These are phyloP conservation scores for Penicillium sp. DNA, from an alignment of 2,329 filamentous ascomycete genomes.

Conservation along the genomic window DNA sequence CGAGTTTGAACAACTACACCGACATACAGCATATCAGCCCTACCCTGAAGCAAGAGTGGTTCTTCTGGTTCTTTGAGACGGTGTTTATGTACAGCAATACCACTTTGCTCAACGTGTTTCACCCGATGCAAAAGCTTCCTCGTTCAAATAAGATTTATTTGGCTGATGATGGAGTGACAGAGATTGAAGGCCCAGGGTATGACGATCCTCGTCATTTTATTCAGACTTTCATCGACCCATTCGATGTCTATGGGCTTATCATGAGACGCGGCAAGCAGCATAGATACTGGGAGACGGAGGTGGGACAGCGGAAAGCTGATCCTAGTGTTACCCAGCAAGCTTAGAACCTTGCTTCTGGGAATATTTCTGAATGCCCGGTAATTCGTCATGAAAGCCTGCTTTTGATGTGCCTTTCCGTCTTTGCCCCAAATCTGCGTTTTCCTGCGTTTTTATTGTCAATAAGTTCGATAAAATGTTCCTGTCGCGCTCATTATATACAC, in stretches of 20 bases:
- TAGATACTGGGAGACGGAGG: slow-evolving; percentile 40
- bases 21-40: slow-evolving; percentile 35
- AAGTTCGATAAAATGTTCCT: background rate
- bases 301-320: background rate
- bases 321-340: background rate
- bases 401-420: background rate
- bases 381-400: background rate
- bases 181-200: slow-evolving; percentile 52
- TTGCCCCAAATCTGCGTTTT: background rate
- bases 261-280: slow-evolving; percentile 36
- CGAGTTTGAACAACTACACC: slow-evolving; percentile 33
- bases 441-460: background rate
- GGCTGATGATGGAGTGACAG: slow-evolving; percentile 53
- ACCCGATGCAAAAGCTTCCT: slow-evolving; percentile 53
- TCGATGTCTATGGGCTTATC: slow-evolving; percentile 43
- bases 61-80: slow-evolving; percentile 57
- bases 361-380: background rate
- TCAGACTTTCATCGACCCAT: slow-evolving; percentile 46
- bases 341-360: background rate
- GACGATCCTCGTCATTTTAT: slow-evolving; percentile 48
- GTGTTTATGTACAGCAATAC: slow-evolving; percentile 54
- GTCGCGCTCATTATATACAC: background rate
- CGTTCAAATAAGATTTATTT: slow-evolving; percentile 53
- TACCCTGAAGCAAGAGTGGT: slow-evolving; percentile 48
- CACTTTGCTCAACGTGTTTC: slow-evolving; percentile 52